Base-by-base conservation (phyloP, 139 green algal genomes). In the Picochlorum sp. region DNA sequence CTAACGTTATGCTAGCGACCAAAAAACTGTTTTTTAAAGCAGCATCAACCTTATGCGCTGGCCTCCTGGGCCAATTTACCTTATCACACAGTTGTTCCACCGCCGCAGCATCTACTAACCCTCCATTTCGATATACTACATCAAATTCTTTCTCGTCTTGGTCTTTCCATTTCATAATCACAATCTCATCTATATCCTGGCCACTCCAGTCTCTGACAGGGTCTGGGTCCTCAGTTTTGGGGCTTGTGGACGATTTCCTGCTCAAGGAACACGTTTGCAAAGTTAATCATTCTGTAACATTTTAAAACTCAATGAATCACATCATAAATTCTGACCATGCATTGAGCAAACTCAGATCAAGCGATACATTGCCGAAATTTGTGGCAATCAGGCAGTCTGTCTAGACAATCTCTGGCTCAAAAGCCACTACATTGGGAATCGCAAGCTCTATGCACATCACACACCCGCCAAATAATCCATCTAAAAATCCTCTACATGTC, bases 11-110 rank as follows among this genome's bases (percentile, higher is more conserved):
- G 2, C 77, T 78, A 7, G 73, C 67, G 3, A 97, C 88, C 33
- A 97, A 65, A 70, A 86, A 98, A 49, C 73, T 89, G 74, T 97
- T 96, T 6, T 61, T 49, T 14, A 97, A 77, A 1, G 91, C 91
- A 5, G 73, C 70, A 50, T 87, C 68, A 16, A 98, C 81, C 69
- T 96, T 97, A 31, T 67, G 29, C 0, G 81, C 20, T 0, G 85
- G 87, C 18, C 91, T 67, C 5, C 63, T 54, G 9, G 91, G 87
- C 91, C 91, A 97, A 1, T 87, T 86, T 0, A 97, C 89, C 76
- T 94, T 94, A 39, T 76, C 71, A 62, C 87, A 95, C 4, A 97
- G 74, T 14, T 40, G 28, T 51, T 96, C 89, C 13, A 96, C 73
- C 14, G 70, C 79, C 10, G 67, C 67, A 3, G 88, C 85, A 45